Percentiles rank a stretch among this genome's conserved stretches.
Evolutionary conservation across 1,284 basidiomycete genomes (phyloP).

Genomic region (Malassezia sympodialis): DNA sequence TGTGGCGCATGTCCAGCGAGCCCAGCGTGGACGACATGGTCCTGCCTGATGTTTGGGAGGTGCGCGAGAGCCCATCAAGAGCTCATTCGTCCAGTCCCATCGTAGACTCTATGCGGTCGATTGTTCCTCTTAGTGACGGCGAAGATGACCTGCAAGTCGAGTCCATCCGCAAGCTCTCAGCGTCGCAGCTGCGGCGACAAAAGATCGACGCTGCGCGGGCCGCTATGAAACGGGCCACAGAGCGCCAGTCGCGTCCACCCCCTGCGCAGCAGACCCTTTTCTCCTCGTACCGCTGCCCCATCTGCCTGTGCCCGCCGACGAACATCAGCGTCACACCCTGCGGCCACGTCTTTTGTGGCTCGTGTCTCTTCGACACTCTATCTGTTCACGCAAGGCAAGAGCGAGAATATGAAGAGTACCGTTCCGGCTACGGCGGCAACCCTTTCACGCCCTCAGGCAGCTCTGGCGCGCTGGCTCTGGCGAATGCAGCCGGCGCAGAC

Average conservation of each 20-base stretch:
- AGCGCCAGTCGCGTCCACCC: background rate
- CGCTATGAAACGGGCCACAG: conserved; percentile 5
- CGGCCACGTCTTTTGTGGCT: conserved; percentile 42
- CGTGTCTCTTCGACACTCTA: conserved; percentile 35
- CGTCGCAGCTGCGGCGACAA: conserved; percentile 3
- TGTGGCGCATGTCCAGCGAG: background rate
- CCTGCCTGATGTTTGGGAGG: background rate
- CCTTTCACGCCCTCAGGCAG: conserved; percentile 23
- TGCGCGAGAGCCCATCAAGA: background rate
- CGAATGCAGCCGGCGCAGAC: conserved; percentile 12
- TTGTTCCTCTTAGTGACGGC: background rate
- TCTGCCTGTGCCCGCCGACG: conserved; percentile 36
- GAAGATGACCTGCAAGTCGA: conserved; percentile 1
- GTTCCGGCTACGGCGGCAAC: conserved; percentile 2
- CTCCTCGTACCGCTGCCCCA: conserved; percentile 34
- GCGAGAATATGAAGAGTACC: conserved; percentile 10
- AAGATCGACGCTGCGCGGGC: conserved; percentile 9
- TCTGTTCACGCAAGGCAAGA: conserved; percentile 12
- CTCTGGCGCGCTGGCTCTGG: conserved; percentile 9
- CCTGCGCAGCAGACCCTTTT: conserved; percentile 21
- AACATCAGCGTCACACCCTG: conserved; percentile 30
- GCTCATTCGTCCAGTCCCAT: background rate
- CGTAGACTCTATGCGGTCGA: background rate
- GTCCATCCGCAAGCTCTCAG: background rate
- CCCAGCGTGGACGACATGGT: background rate